Evolutionary conservation across 495 filamentous ascomycete genomes (phyloP).

Genomic region (Filosporella fistucella): DNA sequence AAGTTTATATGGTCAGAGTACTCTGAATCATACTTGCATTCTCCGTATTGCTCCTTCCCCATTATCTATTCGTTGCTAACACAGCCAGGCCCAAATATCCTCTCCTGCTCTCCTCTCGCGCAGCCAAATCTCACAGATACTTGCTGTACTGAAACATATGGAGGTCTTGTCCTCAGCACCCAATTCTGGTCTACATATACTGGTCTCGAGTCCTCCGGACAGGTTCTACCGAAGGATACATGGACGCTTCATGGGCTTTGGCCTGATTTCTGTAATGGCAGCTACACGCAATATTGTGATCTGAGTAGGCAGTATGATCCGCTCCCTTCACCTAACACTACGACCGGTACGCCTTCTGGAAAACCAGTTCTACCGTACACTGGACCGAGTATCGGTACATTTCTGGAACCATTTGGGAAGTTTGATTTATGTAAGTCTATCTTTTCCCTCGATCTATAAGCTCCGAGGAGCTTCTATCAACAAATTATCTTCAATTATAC

Average conservation of each 20-base stretch:
- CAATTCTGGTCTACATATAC: conserved; percentile 52
- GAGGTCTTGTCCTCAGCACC: conserved; percentile 43
- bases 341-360: conserved; percentile 34
- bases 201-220: conserved; percentile 39
- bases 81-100: conserved; percentile 26
- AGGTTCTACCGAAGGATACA: conserved; percentile 37
- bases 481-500: no score
- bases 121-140: conserved; percentile 35
- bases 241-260: conserved; percentile 50
- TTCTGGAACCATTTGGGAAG: conserved; percentile 38
- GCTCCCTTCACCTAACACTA: conserved; percentile 44
- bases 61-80: conserved; percentile 9
- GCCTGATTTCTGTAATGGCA: conserved; percentile 45
- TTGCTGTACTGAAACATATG: conserved; percentile 49
- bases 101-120: conserved; percentile 42
- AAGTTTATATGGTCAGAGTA: conserved; percentile 29
- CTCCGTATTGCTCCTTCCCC: conserved; percentile 20
- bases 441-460: no score
- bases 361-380: conserved; percentile 40
- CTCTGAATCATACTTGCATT: conserved; percentile 37
- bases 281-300: conserved; percentile 53
- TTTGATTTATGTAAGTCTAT: no score
- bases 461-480: no score
- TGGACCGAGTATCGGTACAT: conserved; percentile 38
- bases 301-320: conserved; percentile 48